phyloP scores from a whole-genome alignment of 2,329 filamentous ascomycete species.

The Hymenoscyphus repandus region DNA sequence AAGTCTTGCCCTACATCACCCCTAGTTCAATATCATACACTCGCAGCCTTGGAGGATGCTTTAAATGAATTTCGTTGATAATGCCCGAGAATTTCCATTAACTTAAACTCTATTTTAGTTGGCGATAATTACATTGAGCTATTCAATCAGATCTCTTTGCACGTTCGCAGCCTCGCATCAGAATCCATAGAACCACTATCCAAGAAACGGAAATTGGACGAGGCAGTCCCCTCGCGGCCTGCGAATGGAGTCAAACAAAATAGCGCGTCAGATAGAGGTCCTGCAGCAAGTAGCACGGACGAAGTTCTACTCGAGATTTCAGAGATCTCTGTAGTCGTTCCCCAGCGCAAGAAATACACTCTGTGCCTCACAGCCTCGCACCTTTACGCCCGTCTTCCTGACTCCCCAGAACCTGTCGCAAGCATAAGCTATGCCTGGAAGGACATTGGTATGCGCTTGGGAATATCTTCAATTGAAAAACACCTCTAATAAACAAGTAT shows the following conservation, averaged over 20 bases:
- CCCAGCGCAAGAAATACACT: conserved; percentile 64
- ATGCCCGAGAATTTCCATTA: not conserved
- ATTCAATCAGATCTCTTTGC: conserved; percentile 31
- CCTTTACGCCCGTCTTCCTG: conserved; percentile 51
- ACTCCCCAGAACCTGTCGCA: conserved; percentile 45
- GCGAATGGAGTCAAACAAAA: conserved; percentile 19
- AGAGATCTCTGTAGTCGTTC: conserved; percentile 62
- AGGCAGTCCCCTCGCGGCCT: conserved; percentile 20
- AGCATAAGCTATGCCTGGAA: conserved; percentile 55
- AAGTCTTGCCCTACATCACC: conserved; percentile 16
- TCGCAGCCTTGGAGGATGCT: not conserved
- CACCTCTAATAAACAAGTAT: not conserved
- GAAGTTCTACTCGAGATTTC: conserved; percentile 54
- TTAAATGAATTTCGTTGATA: not conserved
- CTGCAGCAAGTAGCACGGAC: conserved; percentile 37
- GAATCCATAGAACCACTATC: conserved; percentile 22
- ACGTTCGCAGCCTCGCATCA: conserved; percentile 21
- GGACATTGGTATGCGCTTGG: conserved; percentile 51
- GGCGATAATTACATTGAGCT: conserved; percentile 30
- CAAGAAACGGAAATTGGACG: conserved; percentile 31
- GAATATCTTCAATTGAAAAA: not conserved
- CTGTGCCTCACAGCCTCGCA: conserved; percentile 56
- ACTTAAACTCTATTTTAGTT: conserved; percentile 13
- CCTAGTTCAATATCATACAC: conserved; percentile 2
- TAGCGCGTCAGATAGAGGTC: conserved; percentile 4